These are phyloP conservation scores for Hericium rajendrae DNA, from an alignment of 768 basidiomycete genomes.

Conservation along the genomic window DNA sequence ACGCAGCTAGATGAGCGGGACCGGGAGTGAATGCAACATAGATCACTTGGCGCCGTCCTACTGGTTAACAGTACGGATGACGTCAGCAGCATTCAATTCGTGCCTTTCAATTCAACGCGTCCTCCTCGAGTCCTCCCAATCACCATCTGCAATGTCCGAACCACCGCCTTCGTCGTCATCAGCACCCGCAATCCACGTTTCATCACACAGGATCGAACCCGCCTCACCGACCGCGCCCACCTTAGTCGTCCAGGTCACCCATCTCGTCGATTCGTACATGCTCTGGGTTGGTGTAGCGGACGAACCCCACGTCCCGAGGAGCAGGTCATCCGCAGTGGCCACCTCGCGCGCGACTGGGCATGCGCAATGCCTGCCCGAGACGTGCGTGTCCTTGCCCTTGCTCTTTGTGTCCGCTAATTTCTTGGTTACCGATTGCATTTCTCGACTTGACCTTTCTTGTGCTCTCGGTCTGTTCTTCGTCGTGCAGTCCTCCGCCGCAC, in stretches of 20 bases:
- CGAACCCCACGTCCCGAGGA: conserved; percentile 23
- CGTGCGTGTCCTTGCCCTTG: conserved; percentile 17
- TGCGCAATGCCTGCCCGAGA: conserved; percentile 62
- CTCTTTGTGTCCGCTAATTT: neutral
- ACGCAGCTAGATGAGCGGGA: too few relatives aligned
- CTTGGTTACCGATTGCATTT: neutral
- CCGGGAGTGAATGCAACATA: too few relatives aligned
- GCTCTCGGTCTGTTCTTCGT: neutral
- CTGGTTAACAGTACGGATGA: too few relatives aligned
- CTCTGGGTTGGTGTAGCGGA: conserved; percentile 68
- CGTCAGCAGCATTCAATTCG: too few relatives aligned
- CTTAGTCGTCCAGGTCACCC: conserved; percentile 57
- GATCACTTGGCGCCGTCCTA: too few relatives aligned
- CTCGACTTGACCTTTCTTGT: neutral
- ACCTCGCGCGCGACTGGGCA: conserved; percentile 68
- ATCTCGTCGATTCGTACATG: conserved; percentile 69
- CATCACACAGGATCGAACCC: conserved; percentile 39
- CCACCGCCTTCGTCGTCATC: neutral
- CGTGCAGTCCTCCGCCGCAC: conserved; percentile 4
- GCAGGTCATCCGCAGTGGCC: conserved; percentile 40
- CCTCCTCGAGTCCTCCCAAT: too few relatives aligned
- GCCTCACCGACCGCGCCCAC: conserved; percentile 43
- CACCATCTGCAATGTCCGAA: too few relatives aligned
- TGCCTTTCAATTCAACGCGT: too few relatives aligned
- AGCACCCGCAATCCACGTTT: conserved; percentile 28